Evolutionary conservation across 805 yeast genomes (phyloP).

Genomic region (Candida xyloterini): DNA sequence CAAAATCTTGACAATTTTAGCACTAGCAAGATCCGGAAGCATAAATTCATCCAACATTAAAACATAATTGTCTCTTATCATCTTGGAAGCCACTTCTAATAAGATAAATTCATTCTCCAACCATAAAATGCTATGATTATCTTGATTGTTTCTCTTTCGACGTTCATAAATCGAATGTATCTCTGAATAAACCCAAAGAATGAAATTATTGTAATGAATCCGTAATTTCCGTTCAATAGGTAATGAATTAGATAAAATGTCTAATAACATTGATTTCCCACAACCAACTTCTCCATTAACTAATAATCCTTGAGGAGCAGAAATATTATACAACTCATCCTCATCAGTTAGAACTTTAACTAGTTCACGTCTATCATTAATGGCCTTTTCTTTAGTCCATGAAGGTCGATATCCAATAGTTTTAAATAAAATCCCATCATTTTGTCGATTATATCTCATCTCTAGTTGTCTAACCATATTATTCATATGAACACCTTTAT

Average conservation of each 20-base stretch:
- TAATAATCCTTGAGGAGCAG: constrained; percentile 63
- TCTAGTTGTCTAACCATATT: constrained; percentile 35
- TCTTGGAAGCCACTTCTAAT: constrained; percentile 62
- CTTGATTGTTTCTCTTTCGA: constrained; percentile 33
- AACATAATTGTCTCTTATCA: constrained; percentile 56
- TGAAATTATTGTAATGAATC: constrained; percentile 71
- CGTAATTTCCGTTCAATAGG: constrained; percentile 64
- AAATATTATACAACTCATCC: constrained; percentile 51
- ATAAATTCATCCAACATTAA: constrained; percentile 70
- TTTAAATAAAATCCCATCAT: constrained; percentile 27
- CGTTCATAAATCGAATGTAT: constrained; percentile 54
- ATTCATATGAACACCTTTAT: constrained; percentile 43
- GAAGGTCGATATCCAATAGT: constrained; percentile 31
- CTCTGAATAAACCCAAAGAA: constrained; percentile 62
- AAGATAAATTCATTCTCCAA: constrained; percentile 62
- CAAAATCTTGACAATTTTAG: constrained; percentile 60
- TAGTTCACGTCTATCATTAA: constrained; percentile 35
- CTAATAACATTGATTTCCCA: constrained; percentile 73
- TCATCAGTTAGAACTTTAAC: constrained; percentile 55
- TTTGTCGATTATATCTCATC: constrained; percentile 19
- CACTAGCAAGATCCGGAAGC: constrained; percentile 74
- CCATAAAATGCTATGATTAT: constrained; percentile 32
- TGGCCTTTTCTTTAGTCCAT: constrained; percentile 21
- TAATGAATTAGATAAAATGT: constrained; percentile 61
- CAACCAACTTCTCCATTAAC: constrained; percentile 70